phyloP scores from a whole-genome alignment of 352 stramenopile genomes.

The Globisporangium perplexum region DNA sequence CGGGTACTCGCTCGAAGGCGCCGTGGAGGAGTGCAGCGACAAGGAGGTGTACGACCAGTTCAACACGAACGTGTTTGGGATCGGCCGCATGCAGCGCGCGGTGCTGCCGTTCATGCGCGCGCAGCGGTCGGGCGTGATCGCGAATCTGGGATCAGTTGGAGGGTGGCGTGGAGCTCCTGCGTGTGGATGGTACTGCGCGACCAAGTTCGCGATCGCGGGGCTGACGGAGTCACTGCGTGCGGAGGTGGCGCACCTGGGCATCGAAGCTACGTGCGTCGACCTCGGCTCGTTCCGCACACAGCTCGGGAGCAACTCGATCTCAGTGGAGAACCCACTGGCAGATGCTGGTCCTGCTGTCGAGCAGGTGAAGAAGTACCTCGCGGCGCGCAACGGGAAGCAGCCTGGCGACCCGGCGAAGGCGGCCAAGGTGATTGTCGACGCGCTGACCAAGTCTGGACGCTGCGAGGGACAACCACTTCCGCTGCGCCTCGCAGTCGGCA shows the following conservation, averaged over 20 bases:
- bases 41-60: slow-evolving; percentile 32
- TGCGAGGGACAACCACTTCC: slow-evolving; percentile 25
- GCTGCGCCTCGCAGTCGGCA: slow-evolving; percentile 21
- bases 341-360: slow-evolving; percentile 22
- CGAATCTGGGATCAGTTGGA: slow-evolving; percentile 30
- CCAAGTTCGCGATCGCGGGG: slow-evolving; percentile 35
- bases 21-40: slow-evolving; percentile 9
- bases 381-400: slow-evolving; percentile 25
- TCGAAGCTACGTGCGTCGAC: slow-evolving; percentile 37
- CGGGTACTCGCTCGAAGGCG: too few species aligned
- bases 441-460: slow-evolving; percentile 30
- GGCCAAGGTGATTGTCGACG: slow-evolving; percentile 25
- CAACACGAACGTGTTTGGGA: slow-evolving; percentile 47
- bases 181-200: slow-evolving; percentile 30
- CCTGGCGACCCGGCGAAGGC: slow-evolving; percentile 26
- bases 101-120: slow-evolving; percentile 37
- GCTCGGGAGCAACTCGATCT: slow-evolving; percentile 20
- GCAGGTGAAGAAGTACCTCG: slow-evolving; percentile 19
- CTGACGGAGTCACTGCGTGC: slow-evolving; percentile 26
- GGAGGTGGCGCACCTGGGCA: slow-evolving; percentile 26
- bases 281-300: slow-evolving; percentile 30
- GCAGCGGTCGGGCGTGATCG: slow-evolving; percentile 25
- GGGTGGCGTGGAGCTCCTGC: slow-evolving; percentile 22
- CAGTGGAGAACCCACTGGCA: slow-evolving; percentile 15
- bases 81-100: slow-evolving; percentile 22